Conservation (phyloP, 1,139 yeast species). For the Kurtzmaniella quercitrusa region DNA sequence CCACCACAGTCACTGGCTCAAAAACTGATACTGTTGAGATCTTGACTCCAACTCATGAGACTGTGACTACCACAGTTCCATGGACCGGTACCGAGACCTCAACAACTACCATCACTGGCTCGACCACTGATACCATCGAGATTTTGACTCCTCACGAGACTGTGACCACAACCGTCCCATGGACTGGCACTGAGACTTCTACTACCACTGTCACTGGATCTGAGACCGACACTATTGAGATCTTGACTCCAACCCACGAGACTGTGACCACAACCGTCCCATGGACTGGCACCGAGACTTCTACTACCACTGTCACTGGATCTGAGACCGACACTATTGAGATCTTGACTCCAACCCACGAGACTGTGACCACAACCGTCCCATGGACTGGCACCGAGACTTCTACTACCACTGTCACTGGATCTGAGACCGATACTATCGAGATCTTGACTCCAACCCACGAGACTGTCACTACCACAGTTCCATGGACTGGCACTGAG, state of each 20-base stretch:
- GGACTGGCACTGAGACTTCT: slow-evolving; percentile 8
- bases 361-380: background rate
- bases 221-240: background rate
- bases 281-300: background rate
- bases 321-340: background rate
- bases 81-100: slow-evolving; percentile 5
- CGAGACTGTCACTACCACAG: background rate
- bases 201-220: background rate
- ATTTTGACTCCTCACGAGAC: slow-evolving; percentile 5
- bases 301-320: background rate
- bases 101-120: background rate
- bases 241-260: background rate
- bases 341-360: background rate
- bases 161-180: slow-evolving; percentile 8
- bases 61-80: slow-evolving; percentile 7
- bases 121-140: background rate
- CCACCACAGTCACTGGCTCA: slow-evolving; percentile 7
- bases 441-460: background rate
- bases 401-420: background rate
- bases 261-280: background rate
- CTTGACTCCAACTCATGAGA: slow-evolving; percentile 9
- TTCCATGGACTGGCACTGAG: background rate
- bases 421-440: background rate
- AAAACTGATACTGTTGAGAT: slow-evolving; percentile 9
- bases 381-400: slow-evolving; percentile 1